Conservation (phyloP, 2,329 filamentous ascomycete species). For the Paradendryphiella salina region DNA sequence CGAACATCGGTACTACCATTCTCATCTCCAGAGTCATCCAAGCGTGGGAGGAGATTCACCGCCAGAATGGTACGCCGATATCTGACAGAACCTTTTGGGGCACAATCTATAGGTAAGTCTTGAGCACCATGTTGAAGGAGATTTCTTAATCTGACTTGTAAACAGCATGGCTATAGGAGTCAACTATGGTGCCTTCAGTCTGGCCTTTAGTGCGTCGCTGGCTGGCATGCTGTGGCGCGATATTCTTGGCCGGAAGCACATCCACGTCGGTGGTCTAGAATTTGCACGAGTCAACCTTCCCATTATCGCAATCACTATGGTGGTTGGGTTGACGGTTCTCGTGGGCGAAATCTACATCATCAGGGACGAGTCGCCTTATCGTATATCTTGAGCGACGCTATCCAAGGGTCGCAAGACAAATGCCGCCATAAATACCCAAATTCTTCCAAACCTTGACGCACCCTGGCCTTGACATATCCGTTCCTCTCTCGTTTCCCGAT, state of each 20-base stretch:
- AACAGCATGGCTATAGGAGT: slow-evolving; percentile 69
- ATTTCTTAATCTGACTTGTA: background rate
- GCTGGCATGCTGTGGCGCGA: slow-evolving; percentile 74
- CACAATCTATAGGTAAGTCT: slow-evolving; percentile 63
- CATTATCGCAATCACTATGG: slow-evolving; percentile 71
- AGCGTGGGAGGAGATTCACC: slow-evolving; percentile 66
- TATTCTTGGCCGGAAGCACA: slow-evolving; percentile 69
- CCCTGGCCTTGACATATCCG: too few species aligned
- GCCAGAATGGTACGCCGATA: slow-evolving; percentile 54
- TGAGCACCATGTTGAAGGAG: too few species aligned
- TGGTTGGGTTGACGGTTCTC: slow-evolving; percentile 63
- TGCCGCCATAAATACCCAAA: too few species aligned
- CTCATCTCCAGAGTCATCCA: slow-evolving; percentile 72
- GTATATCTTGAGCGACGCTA: background rate
- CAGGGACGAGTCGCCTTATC: slow-evolving; percentile 35
- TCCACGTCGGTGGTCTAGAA: slow-evolving; percentile 64
- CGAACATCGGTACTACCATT: slow-evolving; percentile 76
- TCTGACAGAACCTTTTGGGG: slow-evolving; percentile 71
- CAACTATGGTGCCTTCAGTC: slow-evolving; percentile 75
- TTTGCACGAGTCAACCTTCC: slow-evolving; percentile 71
- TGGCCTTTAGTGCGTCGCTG: slow-evolving; percentile 70
- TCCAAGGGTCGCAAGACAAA: background rate
- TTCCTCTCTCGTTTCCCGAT: too few species aligned
- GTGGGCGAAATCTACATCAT: slow-evolving; percentile 67
- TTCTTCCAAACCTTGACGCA: too few species aligned